Conservation (phyloP, 495 filamentous ascomycete genomes). For the Penicillium samsonianum region DNA sequence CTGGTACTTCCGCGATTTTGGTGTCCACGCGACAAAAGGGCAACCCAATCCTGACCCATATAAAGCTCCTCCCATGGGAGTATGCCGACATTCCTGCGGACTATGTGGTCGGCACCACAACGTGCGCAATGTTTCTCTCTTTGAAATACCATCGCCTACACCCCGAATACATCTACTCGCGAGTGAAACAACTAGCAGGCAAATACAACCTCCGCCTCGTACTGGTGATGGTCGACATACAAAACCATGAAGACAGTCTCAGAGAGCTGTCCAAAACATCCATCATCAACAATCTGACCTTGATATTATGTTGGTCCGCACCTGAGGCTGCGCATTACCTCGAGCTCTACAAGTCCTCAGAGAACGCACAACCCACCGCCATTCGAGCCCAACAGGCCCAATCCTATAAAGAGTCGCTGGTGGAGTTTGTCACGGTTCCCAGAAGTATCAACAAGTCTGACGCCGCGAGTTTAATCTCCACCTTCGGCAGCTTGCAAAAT, state of each 20-base stretch:
- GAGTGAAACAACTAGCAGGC: constrained; percentile 74
- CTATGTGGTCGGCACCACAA: constrained; percentile 84
- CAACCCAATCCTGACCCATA: constrained; percentile 84
- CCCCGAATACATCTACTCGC: constrained; percentile 96
- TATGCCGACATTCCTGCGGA: constrained; percentile 94
- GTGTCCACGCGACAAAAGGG: constrained; percentile 89
- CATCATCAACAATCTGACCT: constrained; percentile 87
- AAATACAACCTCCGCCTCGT: constrained; percentile 84
- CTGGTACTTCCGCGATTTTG: constrained; percentile 74
- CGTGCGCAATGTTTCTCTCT: constrained; percentile 88
- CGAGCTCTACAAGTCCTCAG: constrained; percentile 89
- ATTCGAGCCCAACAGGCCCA: constrained; percentile 82
- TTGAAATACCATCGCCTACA: constrained; percentile 98
- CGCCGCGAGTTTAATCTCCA: constrained; percentile 79
- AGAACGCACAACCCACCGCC: constrained; percentile 75
- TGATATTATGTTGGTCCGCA: constrained; percentile 91
- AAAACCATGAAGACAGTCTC: constrained; percentile 76
- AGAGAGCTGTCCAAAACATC: constrained; percentile 84
- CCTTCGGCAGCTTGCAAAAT: constrained; percentile 81
- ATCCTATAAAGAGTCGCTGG: constrained; percentile 79
- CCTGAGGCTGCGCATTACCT: constrained; percentile 91
- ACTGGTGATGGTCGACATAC: constrained; percentile 90
- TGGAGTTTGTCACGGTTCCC: constrained; percentile 92
- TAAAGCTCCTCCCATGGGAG: constrained; percentile 89
- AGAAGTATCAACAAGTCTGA: constrained; percentile 93